Evolutionary conservation across 116 monocot species (phyloP).

Genomic region (Zostera marina): DNA sequence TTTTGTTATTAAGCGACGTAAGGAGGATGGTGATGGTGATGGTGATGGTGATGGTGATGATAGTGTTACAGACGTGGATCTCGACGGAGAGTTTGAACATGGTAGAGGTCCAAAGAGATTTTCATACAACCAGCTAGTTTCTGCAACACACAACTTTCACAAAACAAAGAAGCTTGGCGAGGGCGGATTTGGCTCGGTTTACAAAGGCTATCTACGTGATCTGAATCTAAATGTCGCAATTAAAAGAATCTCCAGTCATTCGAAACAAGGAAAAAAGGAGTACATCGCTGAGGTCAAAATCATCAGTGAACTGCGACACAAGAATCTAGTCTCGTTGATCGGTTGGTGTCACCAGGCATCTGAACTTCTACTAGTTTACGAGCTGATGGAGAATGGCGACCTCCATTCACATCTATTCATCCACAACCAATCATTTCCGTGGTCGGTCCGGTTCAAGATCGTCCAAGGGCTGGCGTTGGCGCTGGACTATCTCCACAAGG

Average conservation of each 20-base stretch:
- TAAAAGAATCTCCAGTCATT: conserved; percentile 23
- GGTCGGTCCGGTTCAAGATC: conserved; percentile 20
- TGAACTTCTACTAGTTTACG: conserved; percentile 47
- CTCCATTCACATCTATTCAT: conserved; percentile 24
- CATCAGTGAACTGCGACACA: conserved; percentile 37
- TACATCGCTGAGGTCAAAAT: conserved; percentile 37
- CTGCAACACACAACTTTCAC: conserved; percentile 28
- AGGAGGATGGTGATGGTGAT: too few relatives aligned
- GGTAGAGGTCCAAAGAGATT: conserved; percentile 33
- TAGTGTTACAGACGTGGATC: background rate
- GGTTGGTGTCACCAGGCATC: conserved; percentile 32
- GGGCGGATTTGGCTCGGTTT: conserved; percentile 43
- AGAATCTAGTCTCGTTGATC: conserved; percentile 34
- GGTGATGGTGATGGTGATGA: too few relatives aligned
- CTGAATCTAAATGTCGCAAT: conserved; percentile 18
- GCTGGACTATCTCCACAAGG: conserved; percentile 39
- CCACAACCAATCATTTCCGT: conserved; percentile 3
- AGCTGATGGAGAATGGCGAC: conserved; percentile 55
- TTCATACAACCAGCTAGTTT: conserved; percentile 13
- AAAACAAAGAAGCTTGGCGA: conserved; percentile 21
- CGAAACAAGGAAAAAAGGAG: conserved; percentile 39
- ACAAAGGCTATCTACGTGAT: conserved; percentile 21
- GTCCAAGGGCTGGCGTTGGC: conserved; percentile 21
- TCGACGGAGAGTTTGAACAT: conserved; percentile 19
- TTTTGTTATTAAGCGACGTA: background rate